Evolutionary conservation across 495 filamentous ascomycete genomes (phyloP).

Genomic region (Neurospora sp.): DNA sequence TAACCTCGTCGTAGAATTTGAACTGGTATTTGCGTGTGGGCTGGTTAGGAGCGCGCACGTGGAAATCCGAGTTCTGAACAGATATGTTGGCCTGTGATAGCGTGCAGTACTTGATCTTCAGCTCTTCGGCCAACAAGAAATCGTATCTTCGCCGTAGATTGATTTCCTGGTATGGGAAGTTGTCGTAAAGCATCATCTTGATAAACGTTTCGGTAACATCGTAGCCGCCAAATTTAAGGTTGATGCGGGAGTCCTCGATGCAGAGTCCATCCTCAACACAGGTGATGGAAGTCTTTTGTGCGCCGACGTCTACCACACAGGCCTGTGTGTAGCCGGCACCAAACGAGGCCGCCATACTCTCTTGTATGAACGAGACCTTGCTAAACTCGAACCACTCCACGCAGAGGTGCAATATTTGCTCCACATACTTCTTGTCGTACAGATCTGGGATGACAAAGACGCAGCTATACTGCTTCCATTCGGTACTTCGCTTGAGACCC

Average conservation of each 20-base stretch:
- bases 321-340: conserved; percentile 89
- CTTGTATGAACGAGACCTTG: conserved; percentile 85
- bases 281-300: conserved; percentile 95
- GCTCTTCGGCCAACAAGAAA: conserved; percentile 85
- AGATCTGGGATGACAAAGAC: conserved; percentile 93
- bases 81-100: conserved; percentile 76
- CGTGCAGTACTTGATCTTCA: conserved; percentile 83
- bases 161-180: conserved; percentile 90
- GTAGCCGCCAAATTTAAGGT: conserved; percentile 83
- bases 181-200: conserved; percentile 92
- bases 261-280: conserved; percentile 97
- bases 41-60: conserved; percentile 76
- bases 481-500: conserved; percentile 60
- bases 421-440: conserved; percentile 88
- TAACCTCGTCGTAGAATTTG: conserved; percentile 90
- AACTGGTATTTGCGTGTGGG: conserved; percentile 85
- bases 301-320: conserved; percentile 93
- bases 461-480: conserved; percentile 85
- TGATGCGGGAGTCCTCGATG: conserved; percentile 80
- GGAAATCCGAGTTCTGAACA: conserved; percentile 74
- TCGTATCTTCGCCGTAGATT: conserved; percentile 85
- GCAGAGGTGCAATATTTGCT: conserved; percentile 69
- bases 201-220: conserved; percentile 92
- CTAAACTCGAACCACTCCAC: conserved; percentile 82
- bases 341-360: conserved; percentile 87